Conservation (phyloP, 1,284 basidiomycete genomes). For the Earliella scabrosa region DNA sequence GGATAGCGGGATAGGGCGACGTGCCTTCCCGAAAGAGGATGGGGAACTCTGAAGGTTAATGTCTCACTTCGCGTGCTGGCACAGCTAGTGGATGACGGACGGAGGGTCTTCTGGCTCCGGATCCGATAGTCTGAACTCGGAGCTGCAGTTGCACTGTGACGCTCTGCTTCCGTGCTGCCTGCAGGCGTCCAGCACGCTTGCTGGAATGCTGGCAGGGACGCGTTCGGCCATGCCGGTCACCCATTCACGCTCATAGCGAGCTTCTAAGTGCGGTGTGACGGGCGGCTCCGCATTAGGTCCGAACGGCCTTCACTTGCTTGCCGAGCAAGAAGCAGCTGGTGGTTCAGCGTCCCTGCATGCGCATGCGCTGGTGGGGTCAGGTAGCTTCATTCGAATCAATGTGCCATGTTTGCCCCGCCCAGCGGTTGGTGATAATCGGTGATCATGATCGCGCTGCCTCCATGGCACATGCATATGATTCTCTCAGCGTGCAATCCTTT, state of each 20-base stretch:
- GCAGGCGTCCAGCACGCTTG: too few species aligned
- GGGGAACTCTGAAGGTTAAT: conserved; percentile 12
- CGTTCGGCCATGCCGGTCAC: too few species aligned
- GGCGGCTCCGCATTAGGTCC: neutral
- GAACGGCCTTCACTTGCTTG: neutral
- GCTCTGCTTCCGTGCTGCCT: too few species aligned
- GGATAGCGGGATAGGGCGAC: neutral
- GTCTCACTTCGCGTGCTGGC: conserved; percentile 7
- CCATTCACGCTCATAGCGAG: neutral
- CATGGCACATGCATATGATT: conserved; percentile 13
- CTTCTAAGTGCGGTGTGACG: neutral
- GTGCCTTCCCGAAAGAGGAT: neutral
- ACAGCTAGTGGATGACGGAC: neutral
- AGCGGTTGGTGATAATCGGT: conserved; percentile 11
- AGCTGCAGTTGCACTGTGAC: too few species aligned
- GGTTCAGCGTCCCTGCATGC: neutral
- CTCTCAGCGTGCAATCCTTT: neutral
- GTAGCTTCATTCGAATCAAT: neutral
- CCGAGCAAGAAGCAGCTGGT: neutral
- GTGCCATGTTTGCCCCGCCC: neutral
- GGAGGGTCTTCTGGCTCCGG: too few species aligned
- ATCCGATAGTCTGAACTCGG: too few species aligned
- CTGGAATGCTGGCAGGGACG: too few species aligned
- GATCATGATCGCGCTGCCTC: conserved; percentile 6
- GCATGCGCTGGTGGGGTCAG: neutral